Conservation (phyloP, 129 eudicot genomes). For the Lactuca sativa region DNA sequence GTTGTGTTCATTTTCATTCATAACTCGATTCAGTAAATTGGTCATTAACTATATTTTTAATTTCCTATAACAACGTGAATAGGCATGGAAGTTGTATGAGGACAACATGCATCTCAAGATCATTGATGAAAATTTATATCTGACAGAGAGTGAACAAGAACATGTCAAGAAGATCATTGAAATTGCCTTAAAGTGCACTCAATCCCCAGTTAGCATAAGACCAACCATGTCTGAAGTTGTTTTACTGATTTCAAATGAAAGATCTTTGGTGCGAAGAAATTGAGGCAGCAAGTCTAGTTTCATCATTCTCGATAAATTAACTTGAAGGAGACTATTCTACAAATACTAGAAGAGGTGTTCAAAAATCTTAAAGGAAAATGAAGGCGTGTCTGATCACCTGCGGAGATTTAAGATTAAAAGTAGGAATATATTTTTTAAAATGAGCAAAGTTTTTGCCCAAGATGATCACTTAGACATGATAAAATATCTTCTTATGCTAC, state of each 20-base stretch:
- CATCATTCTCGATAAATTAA: neutral
- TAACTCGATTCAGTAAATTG: neutral
- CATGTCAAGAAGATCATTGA: slow-evolving; percentile 48
- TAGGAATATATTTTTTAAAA: too few species aligned
- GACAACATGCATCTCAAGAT: slow-evolving; percentile 34
- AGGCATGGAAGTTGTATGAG: slow-evolving; percentile 65
- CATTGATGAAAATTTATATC: slow-evolving; percentile 40
- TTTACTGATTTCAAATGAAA: slow-evolving; percentile 40
- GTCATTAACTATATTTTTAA: neutral
- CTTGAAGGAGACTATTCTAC: neutral
- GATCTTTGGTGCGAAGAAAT: slow-evolving; percentile 16
- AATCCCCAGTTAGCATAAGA: slow-evolving; percentile 40
- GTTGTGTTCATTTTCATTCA: too few species aligned
- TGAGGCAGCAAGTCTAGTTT: neutral
- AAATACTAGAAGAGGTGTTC: neutral
- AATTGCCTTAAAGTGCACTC: slow-evolving; percentile 56
- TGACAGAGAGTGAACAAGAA: slow-evolving; percentile 32
- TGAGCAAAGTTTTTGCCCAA: neutral
- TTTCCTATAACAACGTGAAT: neutral
- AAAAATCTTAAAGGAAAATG: too few species aligned
- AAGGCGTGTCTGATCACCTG: too few species aligned
- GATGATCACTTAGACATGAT: neutral
- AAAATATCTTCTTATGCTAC: too few species aligned
- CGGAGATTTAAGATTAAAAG: too few species aligned
- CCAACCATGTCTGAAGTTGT: slow-evolving; percentile 70